These are phyloP conservation scores for Gamarada debralockiae DNA, from an alignment of 495 filamentous ascomycete genomes.

Conservation along the genomic window DNA sequence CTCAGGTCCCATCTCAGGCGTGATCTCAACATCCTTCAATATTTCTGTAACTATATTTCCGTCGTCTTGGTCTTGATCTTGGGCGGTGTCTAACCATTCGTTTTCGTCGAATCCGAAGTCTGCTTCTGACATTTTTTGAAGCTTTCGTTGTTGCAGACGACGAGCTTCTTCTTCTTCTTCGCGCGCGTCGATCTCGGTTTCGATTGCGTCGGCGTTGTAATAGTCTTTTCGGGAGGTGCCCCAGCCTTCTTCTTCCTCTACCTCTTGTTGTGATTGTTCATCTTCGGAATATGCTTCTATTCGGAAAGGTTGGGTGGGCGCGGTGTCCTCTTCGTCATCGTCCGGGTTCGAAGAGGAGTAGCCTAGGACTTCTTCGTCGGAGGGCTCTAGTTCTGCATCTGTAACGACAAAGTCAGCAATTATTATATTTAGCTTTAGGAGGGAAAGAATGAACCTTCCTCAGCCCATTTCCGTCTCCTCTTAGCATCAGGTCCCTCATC, in stretches of 20 bases:
- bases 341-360: conserved; percentile 54
- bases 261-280: conserved; percentile 53
- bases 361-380: conserved; percentile 85
- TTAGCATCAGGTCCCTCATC: conserved; percentile 77
- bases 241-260: conserved; percentile 70
- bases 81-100: conserved; percentile 59
- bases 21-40: conserved; percentile 75
- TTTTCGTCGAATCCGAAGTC: conserved; percentile 91
- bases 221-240: conserved; percentile 85
- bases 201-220: conserved; percentile 85
- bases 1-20: conserved; percentile 69
- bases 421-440: background rate
- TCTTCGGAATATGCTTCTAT: conserved; percentile 23
- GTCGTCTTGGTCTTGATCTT: conserved; percentile 37
- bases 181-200: conserved; percentile 86
- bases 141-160: conserved; percentile 81
- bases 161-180: conserved; percentile 90
- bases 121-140: conserved; percentile 77
- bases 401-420: background rate
- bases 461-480: conserved; percentile 59
- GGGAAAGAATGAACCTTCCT: conserved; percentile 47
- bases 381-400: conserved; percentile 55
- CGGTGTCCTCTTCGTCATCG: conserved; percentile 40
- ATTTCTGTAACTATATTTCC: conserved; percentile 70
- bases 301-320: conserved; percentile 20